phyloP scores from a whole-genome alignment of 1,139 yeast genomes.

The Scheffersomyces illinoinensis region DNA sequence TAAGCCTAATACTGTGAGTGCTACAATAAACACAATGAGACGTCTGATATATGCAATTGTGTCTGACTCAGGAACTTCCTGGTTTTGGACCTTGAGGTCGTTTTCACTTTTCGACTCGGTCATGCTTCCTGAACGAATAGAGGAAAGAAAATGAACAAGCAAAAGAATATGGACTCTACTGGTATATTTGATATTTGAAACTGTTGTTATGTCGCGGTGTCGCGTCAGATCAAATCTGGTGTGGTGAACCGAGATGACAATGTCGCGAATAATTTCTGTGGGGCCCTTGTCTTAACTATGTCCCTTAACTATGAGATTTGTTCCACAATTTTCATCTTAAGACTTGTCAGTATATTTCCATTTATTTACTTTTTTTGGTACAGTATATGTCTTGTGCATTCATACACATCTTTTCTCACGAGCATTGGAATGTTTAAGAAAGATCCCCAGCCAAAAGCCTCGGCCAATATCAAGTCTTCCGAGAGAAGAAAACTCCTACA shows the following conservation, averaged over 20 bases:
- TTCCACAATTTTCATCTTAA: no score
- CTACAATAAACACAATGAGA: conserved; percentile 30
- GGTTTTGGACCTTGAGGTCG: not conserved
- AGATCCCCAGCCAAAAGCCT: conserved; percentile 56
- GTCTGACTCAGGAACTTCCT: not conserved
- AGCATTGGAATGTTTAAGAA: conserved; percentile 13
- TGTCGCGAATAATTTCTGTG: not conserved
- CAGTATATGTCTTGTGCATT: not conserved
- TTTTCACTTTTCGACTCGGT: not conserved
- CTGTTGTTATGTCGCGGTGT: not conserved
- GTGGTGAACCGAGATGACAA: not conserved
- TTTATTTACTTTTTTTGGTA: not conserved
- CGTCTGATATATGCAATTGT: conserved; percentile 11
- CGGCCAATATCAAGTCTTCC: conserved; percentile 78
- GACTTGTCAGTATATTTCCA: not conserved
- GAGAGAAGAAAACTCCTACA: conserved; percentile 67
- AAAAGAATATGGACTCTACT: not conserved
- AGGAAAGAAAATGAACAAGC: not conserved
- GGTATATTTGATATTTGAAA: not conserved
- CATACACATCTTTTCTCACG: not conserved
- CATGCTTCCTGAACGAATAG: not conserved
- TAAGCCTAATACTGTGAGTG: conserved; percentile 33
- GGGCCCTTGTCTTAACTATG: not conserved
- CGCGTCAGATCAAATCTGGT: not conserved
- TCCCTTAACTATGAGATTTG: not conserved